A percentile compares a stretch with the other conserved stretches of the same genome.
These are phyloP conservation scores for Scenedesmus sp. DNA, from an alignment of 163 green algal genomes.

Conservation along the genomic window DNA sequence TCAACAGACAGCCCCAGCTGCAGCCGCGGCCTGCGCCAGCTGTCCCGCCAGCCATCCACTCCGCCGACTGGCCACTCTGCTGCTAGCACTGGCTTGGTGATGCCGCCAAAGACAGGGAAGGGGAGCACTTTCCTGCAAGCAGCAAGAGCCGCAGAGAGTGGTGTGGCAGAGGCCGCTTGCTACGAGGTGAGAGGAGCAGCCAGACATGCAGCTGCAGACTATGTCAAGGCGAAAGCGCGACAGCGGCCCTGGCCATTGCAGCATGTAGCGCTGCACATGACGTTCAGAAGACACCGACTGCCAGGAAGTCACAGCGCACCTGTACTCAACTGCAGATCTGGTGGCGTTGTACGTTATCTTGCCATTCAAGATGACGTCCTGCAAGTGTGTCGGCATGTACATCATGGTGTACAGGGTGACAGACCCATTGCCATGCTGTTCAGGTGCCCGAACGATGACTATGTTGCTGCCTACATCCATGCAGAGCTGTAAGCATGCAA, in stretches of 20 bases:
- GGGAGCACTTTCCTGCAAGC: constrained; percentile 44
- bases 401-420: not conserved
- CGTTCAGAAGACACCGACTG: too few relatives aligned
- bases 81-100: constrained; percentile 31
- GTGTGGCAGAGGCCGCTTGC: not conserved
- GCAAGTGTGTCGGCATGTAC: not conserved
- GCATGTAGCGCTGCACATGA: too few relatives aligned
- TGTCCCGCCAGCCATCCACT: constrained; percentile 1
- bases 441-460: not conserved
- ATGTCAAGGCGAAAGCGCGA: too few relatives aligned
- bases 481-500: not conserved
- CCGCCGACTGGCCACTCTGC: constrained; percentile 44
- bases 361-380: not conserved
- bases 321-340: constrained; percentile 20
- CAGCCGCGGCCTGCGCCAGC: constrained; percentile 21
- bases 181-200: not conserved
- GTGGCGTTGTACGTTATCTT: constrained; percentile 7
- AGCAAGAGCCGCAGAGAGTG: not conserved
- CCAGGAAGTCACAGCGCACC: not conserved
- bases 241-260: too few relatives aligned
- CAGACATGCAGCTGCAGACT: not conserved
- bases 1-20: constrained; percentile 38
- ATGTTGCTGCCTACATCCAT: not conserved
- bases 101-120: constrained; percentile 25
- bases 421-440: too few relatives aligned